Percentiles rank a stretch among this genome's conserved stretches.
These are phyloP conservation scores for Cladosporium cucumerinum DNA, from an alignment of 2,329 filamentous ascomycete genomes.

Conservation along the genomic window DNA sequence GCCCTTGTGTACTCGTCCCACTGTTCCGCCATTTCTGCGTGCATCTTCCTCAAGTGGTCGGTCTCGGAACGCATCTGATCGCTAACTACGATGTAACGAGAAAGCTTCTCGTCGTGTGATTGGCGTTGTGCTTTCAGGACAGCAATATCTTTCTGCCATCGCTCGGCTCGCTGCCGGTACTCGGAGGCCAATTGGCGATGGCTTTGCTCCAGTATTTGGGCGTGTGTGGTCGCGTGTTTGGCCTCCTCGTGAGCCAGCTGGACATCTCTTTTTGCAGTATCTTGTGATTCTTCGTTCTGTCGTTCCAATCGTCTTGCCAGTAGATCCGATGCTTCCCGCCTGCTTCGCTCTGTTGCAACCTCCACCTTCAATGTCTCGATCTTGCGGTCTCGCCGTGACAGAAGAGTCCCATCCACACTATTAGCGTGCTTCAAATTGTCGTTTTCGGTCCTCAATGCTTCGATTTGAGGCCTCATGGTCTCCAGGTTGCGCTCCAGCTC, in stretches of 20 bases:
- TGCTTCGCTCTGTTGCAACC: conserved; percentile 62
- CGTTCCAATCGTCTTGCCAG: conserved; percentile 60
- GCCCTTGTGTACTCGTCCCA: conserved; percentile 64
- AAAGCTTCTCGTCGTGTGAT: conserved; percentile 61
- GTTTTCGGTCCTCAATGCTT: conserved; percentile 64
- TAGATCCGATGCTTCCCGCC: conserved; percentile 57
- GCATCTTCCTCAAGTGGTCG: conserved; percentile 57
- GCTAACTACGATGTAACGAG: conserved; percentile 63
- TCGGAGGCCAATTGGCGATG: conserved; percentile 67
- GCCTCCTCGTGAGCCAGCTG: conserved; percentile 52
- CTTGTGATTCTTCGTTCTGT: conserved; percentile 60
- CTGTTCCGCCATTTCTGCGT: conserved; percentile 57
- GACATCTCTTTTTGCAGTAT: conserved; percentile 60
- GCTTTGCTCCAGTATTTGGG: conserved; percentile 65
- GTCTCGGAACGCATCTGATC: conserved; percentile 71
- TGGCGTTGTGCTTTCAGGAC: conserved; percentile 54
- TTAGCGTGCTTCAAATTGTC: conserved; percentile 67
- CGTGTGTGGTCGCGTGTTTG: conserved; percentile 57
- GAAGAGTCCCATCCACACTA: conserved; percentile 66
- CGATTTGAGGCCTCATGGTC: conserved; percentile 68
- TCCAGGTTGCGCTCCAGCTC: conserved; percentile 68
- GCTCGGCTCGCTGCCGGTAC: conserved; percentile 52
- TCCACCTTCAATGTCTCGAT: conserved; percentile 64
- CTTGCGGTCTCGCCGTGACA: conserved; percentile 71
- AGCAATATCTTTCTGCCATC: conserved; percentile 48